Evolutionary conservation across 177 flowering plant genomes (phyloP), one percentile per base, ranked within the genome.

Genomic region (Vitis hybrid): DNA sequence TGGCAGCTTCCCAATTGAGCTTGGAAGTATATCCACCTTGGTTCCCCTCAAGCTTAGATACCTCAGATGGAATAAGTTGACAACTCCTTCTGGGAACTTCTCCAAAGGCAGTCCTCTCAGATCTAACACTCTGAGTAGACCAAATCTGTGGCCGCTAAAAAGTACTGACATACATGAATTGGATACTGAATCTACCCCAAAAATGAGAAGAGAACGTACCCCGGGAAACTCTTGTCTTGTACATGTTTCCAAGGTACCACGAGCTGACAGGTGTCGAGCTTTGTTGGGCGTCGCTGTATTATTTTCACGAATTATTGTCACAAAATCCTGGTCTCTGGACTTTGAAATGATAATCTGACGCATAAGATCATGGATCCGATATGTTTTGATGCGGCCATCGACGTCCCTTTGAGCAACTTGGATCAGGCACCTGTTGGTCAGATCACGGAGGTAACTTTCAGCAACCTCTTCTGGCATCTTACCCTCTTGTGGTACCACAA

Each of bases 401-500:
- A 27, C 30, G 30, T 27, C 30, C 30, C 30, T 27, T 27, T 24
- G 69, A 2, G 52, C 63, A 5, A 73, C 81, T 60, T 79, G 77
- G 15, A 79, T 17, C 74, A 79, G 10, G 69, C 70, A 74, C 62
- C 79, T 55, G 48, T 58, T 54, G n/a, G 75, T 2, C 14, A 82
- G 79, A 69, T 82, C 79, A 1, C 54, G 70, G 15, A 79, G 58
- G 64, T 82, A 82, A 3, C 66, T 71, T 4, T 74, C 74, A 24
- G 84, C 84, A 65, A 74, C 76, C 52, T 81, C 84, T 63, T 81
- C 82, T 2, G 61, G 15, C 3, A 73, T 71, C 63, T 27, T 71
- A 5, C 68, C 78, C 32, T 58, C 62, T 11, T 69, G 66, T 51
- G 5, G 66, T 58, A 54, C 58, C 9, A 74, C 73, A 27, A 82